Percentiles rank a stretch among this genome's conserved stretches.
Evolutionary conservation across 2,329 filamentous ascomycete species (phyloP).

Genomic region (Aspergillus japonicus): DNA sequence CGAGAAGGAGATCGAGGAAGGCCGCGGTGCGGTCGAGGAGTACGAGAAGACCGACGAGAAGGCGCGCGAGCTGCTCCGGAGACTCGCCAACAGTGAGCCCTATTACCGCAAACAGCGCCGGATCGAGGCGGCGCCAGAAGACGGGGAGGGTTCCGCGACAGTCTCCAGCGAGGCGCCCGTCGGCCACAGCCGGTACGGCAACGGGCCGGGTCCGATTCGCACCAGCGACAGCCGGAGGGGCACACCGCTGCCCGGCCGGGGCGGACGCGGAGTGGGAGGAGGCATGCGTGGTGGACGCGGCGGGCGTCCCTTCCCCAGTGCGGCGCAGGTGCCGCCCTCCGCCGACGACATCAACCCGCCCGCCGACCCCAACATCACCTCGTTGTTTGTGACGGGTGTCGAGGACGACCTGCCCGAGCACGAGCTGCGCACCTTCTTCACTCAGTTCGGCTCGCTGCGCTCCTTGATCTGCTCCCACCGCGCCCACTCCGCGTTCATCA

Average conservation of each 20-base stretch:
- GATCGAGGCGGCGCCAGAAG: constrained; percentile 59
- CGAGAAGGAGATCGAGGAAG: constrained; percentile 92
- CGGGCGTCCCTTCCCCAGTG: constrained; percentile 64
- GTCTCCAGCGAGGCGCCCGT: constrained; percentile 43
- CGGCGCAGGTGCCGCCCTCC: constrained; percentile 72
- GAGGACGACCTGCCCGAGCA: constrained; percentile 95
- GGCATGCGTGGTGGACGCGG: constrained; percentile 47
- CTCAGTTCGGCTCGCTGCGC: constrained; percentile 82
- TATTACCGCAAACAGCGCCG: constrained; percentile 88
- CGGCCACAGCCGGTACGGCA: constrained; percentile 42
- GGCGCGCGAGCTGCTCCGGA: constrained; percentile 78
- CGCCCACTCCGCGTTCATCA: constrained; percentile 95
- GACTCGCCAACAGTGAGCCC: constrained; percentile 87
- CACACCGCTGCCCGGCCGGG: constrained; percentile 37
- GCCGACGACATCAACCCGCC: constrained; percentile 86
- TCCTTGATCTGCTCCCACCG: constrained; percentile 95
- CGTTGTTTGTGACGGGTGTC: constrained; percentile 89
- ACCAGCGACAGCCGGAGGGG: constrained; percentile 60
- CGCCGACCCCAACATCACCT: constrained; percentile 79
- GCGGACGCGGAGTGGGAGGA: constrained; percentile 41
- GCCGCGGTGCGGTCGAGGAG: constrained; percentile 77
- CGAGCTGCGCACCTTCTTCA: constrained; percentile 87
- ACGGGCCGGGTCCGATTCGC: constrained; percentile 66
- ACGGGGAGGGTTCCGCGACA: constrained; percentile 39
- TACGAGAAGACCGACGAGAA: constrained; percentile 98